phyloP scores from a whole-genome alignment of 2,329 filamentous ascomycete genomes.

The Didymellaceae sp. region DNA sequence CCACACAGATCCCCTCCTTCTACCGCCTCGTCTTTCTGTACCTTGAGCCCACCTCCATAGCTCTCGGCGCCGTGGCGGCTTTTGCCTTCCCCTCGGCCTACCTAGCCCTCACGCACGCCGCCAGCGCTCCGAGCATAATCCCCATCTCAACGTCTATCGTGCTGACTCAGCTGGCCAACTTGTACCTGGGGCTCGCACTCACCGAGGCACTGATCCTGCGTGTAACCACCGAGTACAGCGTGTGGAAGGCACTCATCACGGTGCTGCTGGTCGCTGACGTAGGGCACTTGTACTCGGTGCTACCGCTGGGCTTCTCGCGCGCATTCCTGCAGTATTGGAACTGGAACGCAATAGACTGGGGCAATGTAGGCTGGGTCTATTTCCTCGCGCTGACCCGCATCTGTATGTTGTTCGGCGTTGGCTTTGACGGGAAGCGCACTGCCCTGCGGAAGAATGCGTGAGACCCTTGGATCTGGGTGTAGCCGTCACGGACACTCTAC shows the following conservation, averaged over 20 bases:
- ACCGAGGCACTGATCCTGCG: constrained; percentile 80
- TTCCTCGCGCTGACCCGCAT: constrained; percentile 58
- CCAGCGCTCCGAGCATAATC: constrained; percentile 57
- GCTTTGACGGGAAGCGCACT: constrained; percentile 20
- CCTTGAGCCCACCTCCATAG: constrained; percentile 67
- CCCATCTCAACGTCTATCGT: constrained; percentile 70
- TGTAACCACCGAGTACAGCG: constrained; percentile 68
- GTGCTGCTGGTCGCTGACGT: constrained; percentile 76
- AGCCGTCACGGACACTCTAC: not conserved
- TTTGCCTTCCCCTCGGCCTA: constrained; percentile 62
- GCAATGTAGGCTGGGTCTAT: constrained; percentile 75
- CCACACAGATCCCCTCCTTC: constrained; percentile 60
- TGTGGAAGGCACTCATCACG: constrained; percentile 73
- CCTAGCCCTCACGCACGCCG: constrained; percentile 67
- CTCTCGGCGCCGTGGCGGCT: constrained; percentile 62
- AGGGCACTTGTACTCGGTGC: constrained; percentile 74
- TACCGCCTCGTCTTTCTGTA: constrained; percentile 79
- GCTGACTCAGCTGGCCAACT: constrained; percentile 76
- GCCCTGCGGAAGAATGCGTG: constrained; percentile 13
- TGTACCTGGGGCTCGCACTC: constrained; percentile 78
- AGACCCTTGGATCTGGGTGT: not conserved
- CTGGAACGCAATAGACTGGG: constrained; percentile 74
- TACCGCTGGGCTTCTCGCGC: constrained; percentile 59
- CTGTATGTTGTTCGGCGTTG: constrained; percentile 36
- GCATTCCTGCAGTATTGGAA: constrained; percentile 68